Percentiles rank a stretch among this genome's conserved stretches.
phyloP scores from a whole-genome alignment of 768 basidiomycete genomes.

The Lentinula edodes region DNA sequence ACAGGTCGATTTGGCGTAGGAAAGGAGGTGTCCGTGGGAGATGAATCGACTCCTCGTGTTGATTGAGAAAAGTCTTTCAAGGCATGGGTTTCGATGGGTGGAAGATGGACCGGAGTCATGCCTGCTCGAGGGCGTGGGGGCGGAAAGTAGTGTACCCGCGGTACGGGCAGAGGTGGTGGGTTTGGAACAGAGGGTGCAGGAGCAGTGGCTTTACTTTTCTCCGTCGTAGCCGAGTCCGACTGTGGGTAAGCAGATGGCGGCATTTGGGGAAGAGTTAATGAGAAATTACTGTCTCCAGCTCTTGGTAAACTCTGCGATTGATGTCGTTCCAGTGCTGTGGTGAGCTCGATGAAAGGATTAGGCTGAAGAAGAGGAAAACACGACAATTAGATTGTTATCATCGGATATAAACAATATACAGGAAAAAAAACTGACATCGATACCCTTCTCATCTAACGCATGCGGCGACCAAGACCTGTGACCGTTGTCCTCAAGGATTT shows the following conservation, averaged over 20 bases:
- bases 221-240: not conserved
- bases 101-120: not conserved
- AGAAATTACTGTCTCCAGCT: not conserved
- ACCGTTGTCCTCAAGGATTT: not conserved
- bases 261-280: not conserved
- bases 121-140: not conserved
- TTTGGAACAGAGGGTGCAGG: not conserved
- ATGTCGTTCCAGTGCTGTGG: constrained; percentile 1
- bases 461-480: not conserved
- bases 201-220: not conserved
- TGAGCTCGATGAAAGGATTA: constrained; percentile 4
- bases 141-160: constrained; percentile 1
- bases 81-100: not conserved
- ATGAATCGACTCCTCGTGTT: not conserved
- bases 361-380: not conserved
- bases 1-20: not conserved
- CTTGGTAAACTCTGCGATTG: not conserved
- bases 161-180: not conserved
- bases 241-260: not conserved
- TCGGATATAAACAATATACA: not conserved
- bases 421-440: not conserved
- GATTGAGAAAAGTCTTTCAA: not conserved
- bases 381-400: not conserved
- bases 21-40: not conserved
- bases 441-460: constrained; percentile 3